phyloP scores from a whole-genome alignment of 495 filamentous ascomycete genomes.

The Hypomontagnella submonticulosa region DNA sequence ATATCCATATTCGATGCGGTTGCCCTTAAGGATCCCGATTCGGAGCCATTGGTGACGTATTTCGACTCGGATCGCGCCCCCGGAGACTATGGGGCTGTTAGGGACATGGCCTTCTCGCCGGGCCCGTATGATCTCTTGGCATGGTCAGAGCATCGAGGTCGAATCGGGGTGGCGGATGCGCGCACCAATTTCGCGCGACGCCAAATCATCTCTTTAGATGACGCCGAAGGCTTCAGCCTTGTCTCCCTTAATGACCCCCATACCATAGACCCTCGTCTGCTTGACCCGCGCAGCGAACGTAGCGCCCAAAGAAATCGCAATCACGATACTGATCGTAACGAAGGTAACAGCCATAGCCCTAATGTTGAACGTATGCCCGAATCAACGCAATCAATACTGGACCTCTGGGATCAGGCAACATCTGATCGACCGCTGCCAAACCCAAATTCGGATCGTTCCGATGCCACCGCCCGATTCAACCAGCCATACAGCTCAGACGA shows the following conservation, averaged over 20 bases:
- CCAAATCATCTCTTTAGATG: constrained; percentile 76
- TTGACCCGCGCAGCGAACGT: constrained; percentile 53
- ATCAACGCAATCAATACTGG: constrained; percentile 42
- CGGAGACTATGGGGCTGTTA: constrained; percentile 77
- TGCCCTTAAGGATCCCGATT: constrained; percentile 49
- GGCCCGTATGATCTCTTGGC: constrained; percentile 91
- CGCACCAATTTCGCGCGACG: constrained; percentile 78
- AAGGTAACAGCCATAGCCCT: no score
- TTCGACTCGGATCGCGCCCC: constrained; percentile 69
- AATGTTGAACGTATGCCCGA: background rate
- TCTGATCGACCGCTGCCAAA: constrained; percentile 38
- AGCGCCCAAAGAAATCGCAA: constrained; percentile 41
- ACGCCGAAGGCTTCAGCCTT: constrained; percentile 65
- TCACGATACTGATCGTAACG: constrained; percentile 2
- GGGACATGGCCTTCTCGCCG: constrained; percentile 90
- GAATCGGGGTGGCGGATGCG: constrained; percentile 85
- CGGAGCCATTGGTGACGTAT: constrained; percentile 54
- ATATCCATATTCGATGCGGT: constrained; percentile 63
- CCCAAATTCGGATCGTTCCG: constrained; percentile 34
- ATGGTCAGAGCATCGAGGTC: constrained; percentile 90
- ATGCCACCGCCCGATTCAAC: constrained; percentile 42
- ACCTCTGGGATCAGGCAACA: constrained; percentile 32
- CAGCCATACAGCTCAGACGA: constrained; percentile 59
- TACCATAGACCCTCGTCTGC: constrained; percentile 62
- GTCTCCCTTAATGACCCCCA: constrained; percentile 55